These are phyloP conservation scores for Trichomonas tenax DNA, from an alignment of 208 protist species.

Conservation along the genomic window DNA sequence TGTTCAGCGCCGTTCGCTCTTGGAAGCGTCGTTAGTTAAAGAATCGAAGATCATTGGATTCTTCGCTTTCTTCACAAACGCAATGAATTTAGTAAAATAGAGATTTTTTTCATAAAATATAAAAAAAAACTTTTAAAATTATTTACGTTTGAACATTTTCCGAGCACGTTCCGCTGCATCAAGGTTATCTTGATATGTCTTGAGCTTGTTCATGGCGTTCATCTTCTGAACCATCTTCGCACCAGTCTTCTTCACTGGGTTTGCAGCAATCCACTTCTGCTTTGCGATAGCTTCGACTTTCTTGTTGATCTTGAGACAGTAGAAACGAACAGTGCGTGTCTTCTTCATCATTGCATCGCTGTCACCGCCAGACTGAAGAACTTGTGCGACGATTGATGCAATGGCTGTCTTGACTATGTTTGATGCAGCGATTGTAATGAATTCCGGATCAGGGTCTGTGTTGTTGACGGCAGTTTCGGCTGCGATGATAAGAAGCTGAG, in stretches of 20 bases:
- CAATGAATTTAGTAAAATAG: no score
- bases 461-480: not conserved
- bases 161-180: not conserved
- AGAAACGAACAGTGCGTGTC: not conserved
- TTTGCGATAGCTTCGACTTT: not conserved
- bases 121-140: not conserved
- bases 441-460: not conserved
- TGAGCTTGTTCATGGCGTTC: not conserved
- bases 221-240: not conserved
- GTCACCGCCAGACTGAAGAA: not conserved
- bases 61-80: no score
- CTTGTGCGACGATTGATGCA: not conserved
- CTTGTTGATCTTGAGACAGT: not conserved
- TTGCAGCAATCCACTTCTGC: not conserved
- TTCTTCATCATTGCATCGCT: not conserved
- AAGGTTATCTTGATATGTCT: not conserved
- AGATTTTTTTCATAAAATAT: no score
- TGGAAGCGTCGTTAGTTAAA: no score
- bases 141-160: not conserved
- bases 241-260: not conserved
- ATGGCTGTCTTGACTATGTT: not conserved
- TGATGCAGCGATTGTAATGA: not conserved
- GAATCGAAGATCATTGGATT: no score
- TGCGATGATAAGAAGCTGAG: not conserved
- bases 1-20: no score